phyloP scores from a whole-genome alignment of 2,329 filamentous ascomycete genomes.

The Botryotinia globosa region DNA sequence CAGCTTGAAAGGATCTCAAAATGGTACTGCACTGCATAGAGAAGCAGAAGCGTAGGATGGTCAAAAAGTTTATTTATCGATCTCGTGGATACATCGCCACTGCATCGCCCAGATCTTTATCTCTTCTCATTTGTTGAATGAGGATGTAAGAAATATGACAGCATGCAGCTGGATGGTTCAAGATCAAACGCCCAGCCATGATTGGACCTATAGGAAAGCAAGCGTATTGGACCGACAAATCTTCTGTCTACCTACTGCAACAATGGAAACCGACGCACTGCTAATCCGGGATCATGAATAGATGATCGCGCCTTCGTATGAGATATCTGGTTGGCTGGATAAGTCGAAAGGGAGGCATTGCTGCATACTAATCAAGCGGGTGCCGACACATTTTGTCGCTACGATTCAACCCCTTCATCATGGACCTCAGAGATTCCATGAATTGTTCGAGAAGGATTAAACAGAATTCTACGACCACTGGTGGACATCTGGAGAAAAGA shows the following conservation, averaged over 20 bases:
- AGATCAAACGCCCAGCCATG: not conserved
- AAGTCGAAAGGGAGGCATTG: not conserved
- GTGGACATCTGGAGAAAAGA: not conserved
- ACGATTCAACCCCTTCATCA: not conserved
- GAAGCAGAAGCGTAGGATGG: not conserved
- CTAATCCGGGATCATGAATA: constrained; percentile 21
- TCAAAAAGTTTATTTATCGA: not conserved
- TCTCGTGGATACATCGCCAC: constrained; percentile 6
- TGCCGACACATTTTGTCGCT: constrained; percentile 2
- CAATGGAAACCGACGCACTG: constrained; percentile 8
- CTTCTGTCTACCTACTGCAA: not conserved
- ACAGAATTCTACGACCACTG: not conserved
- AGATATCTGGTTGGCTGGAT: constrained; percentile 15
- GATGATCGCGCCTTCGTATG: constrained; percentile 4
- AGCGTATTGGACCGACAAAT: not conserved
- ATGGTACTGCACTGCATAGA: constrained; percentile 1
- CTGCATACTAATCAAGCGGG: constrained; percentile 10
- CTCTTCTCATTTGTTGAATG: not conserved
- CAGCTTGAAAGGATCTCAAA: not conserved
- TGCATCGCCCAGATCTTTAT: constrained; percentile 1
- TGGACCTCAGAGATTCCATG: constrained; percentile 1
- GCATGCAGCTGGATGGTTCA: constrained; percentile 4
- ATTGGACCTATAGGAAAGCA: constrained; percentile 5
- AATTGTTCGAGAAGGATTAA: constrained; percentile 12
- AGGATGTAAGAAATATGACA: constrained; percentile 3